Conservation (phyloP, 225 moss, liverwort and hornwort species). For the Straminergon stramineum region DNA sequence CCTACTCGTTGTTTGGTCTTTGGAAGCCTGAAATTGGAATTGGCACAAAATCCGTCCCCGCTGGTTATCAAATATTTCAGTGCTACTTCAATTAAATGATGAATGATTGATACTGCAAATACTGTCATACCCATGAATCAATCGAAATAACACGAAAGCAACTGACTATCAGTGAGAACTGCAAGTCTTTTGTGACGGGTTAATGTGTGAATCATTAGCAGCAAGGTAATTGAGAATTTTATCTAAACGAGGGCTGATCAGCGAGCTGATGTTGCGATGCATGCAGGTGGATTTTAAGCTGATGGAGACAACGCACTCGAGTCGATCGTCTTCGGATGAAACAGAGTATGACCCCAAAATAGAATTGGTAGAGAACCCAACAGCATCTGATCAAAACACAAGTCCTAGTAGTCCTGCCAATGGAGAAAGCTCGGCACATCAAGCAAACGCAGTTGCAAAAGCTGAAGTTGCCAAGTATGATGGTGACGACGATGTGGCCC, state of each 20-base stretch:
- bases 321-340: constrained; percentile 4
- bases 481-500: background rate
- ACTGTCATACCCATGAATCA: background rate
- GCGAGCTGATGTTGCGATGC: background rate
- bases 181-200: background rate
- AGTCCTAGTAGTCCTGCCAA: background rate
- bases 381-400: background rate
- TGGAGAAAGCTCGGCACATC: background rate
- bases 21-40: background rate
- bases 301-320: constrained; percentile 10
- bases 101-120: background rate
- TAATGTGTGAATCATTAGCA: background rate
- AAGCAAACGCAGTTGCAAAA: background rate
- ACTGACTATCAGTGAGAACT: background rate
- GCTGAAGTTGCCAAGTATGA: background rate
- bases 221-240: background rate
- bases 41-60: background rate
- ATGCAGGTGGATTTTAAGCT: background rate
- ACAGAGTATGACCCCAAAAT: background rate
- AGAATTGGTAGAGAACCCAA: background rate
- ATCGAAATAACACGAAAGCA: background rate
- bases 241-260: background rate
- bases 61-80: background rate
- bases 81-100: background rate
- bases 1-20: background rate